Base-by-base conservation (phyloP, 2,329 filamentous ascomycete genomes). In the Colletotrichum sp. region DNA sequence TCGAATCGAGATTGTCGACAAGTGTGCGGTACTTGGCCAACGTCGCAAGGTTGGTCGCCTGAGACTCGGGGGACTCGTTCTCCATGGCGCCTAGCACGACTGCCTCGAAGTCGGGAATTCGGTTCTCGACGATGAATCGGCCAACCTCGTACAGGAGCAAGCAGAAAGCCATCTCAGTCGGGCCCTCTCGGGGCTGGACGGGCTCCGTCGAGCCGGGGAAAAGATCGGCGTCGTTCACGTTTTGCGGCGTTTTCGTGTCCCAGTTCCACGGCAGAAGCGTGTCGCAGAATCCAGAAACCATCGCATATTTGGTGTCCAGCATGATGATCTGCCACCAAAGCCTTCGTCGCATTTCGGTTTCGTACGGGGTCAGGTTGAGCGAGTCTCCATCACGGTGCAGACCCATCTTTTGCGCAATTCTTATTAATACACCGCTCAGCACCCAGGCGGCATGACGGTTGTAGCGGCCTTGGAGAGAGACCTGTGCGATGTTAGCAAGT, bases 381-480 rank as follows among this genome's bases (percentile, higher is more conserved):
- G 84, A 81, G 74, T 89, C 88, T 43, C 91, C 92, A 74, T 94
- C 92, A 14, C 90, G 87, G 75, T 94, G 91, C 63, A 94, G 86
- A 1, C 92, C 92, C 87, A 94, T 92, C 79, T 92, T 92, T 80
- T 93, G 90, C 2, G 91, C 92, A 68, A 94, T 91, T 24, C 92
- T 89, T 38, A 94, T 86, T 7, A 91, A 86, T 18, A 91, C 85
- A 6, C 92, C 92, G 67, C 90, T 91, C 26, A 93, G 80, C 58
- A 92, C 88, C 90, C 91, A 93, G 6, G 89, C 86, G 3, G 89
- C 89, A 77, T 92, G 90, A 4, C 88, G 87, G 76, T 92, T 89
- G 78, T 91, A 91, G 7, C 89, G 88, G 38, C 90, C 89, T 68
- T 91, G 87, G 1, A 92, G 84, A 1, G 90, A 90, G 63, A 89